These are phyloP conservation scores for Acacia confusa DNA, from an alignment of 306 rosid species.

Conservation along the genomic window DNA sequence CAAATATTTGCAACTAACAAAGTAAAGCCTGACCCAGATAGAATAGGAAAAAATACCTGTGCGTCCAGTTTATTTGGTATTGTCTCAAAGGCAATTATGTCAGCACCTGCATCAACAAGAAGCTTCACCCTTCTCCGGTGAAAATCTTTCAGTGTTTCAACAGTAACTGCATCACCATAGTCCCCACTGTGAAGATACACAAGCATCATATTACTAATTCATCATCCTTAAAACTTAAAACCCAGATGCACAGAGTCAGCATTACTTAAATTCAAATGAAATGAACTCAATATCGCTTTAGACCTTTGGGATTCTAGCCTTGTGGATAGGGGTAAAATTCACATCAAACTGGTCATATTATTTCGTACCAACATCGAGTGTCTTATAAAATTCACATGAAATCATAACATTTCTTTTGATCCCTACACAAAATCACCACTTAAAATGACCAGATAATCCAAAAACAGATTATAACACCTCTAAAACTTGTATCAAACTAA, in stretches of 20 bases:
- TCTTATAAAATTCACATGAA: neutral
- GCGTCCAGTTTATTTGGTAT: slow-evolving; percentile 85
- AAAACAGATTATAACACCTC: neutral
- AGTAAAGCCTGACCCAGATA: neutral
- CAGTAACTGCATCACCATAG: slow-evolving; percentile 65
- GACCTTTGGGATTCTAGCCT: neutral
- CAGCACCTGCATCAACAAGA: slow-evolving; percentile 76
- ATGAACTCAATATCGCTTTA: neutral
- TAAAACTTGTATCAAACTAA: neutral
- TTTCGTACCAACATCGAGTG: neutral
- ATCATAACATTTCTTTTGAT: neutral
- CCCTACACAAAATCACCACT: neutral
- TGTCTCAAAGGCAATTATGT: slow-evolving; percentile 86
- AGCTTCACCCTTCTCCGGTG: slow-evolving; percentile 81
- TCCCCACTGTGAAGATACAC: slow-evolving; percentile 54
- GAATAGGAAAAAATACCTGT: slow-evolving; percentile 42
- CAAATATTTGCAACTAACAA: neutral
- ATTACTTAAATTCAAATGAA: neutral
- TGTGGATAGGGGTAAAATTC: neutral
- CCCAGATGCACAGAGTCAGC: neutral
- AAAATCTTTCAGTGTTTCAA: slow-evolving; percentile 66
- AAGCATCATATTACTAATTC: slow-evolving; percentile 3
- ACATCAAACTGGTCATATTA: neutral
- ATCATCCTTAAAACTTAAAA: neutral
- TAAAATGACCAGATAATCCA: neutral